Base-by-base conservation (phyloP, 441 rosid species). In the Pelargonium myrrhifolium region DNA sequence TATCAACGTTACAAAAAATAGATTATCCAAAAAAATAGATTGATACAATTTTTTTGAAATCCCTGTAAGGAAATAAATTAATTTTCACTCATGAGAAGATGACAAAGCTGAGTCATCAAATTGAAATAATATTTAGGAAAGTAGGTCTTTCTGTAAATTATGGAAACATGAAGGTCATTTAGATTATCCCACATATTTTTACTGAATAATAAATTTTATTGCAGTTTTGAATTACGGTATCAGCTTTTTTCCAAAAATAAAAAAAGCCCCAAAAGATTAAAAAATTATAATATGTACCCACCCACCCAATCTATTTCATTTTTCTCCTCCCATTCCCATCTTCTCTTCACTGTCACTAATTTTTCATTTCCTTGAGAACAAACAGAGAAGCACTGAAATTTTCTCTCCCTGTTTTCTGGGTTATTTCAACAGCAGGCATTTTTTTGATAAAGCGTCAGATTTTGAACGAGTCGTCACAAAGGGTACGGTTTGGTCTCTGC, bases 251-350 rank as follows among this genome's bases (percentile, higher is more conserved):
- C 24, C 60, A 55, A 15, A 55, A 12, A 15, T 55, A 67, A 39
- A 17, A 0, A 12, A 18, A 15, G 0, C 18, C 60, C 60, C 60
- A 10, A 20, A 65, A 59, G 28, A 11, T 21, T 22, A 62, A 21
- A 37, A 56, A 51, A 60, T 17, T 40, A 9, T 69, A 9, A 2
- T 51, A 26, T 43, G 67, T 64, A 72, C 82, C 80, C 78, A 82
- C 82, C 75, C 77, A 79, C 87, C 85, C 83, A 79, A 76, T 77
- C 82, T 71, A 74, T 76, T 82, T 77, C 76, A 78, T 84, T 71
- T 67, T 60, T 62, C 18, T 49, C n/a, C n/a, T n/a, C n/a, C n/a
- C n/a, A n/a, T n/a, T n/a, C n/a, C 17, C 56, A 35, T 49, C 18
- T 49, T 59, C 70, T 71, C 60, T 45, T 65, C 40, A 75, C 72